phyloP scores from a whole-genome alignment of 2,329 filamentous ascomycete genomes.

The Xylaria sp. region DNA sequence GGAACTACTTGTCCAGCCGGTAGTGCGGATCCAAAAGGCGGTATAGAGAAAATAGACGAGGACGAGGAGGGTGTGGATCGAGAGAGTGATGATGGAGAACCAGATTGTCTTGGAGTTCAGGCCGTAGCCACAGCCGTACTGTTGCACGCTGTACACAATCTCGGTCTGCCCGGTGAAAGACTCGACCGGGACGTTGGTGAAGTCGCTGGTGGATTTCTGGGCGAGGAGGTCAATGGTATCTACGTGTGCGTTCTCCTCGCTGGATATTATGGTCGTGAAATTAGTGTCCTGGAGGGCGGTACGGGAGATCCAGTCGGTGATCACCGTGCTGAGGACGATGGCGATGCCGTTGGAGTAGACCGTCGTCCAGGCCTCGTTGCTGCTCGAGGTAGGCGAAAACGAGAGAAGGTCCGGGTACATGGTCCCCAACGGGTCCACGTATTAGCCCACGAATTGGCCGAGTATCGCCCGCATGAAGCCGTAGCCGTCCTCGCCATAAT shows the following conservation, averaged over 20 bases:
- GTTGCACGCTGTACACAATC: not conserved
- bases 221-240: not conserved
- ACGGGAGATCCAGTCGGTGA: constrained; percentile 21
- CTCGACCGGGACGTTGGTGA: not conserved
- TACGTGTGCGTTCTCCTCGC: not conserved
- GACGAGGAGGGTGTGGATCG: constrained; percentile 16
- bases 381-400: too few species aligned
- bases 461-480: too few species aligned
- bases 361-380: too few species aligned
- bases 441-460: not conserved
- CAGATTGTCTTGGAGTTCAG: not conserved
- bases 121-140: constrained; percentile 23
- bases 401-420: too few species aligned
- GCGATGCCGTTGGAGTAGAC: constrained; percentile 15
- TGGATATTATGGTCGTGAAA: constrained; percentile 7
- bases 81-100: constrained; percentile 19
- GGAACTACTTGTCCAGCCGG: constrained; percentile 18
- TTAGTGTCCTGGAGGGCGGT: not conserved
- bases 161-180: not conserved
- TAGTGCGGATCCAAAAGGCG: constrained; percentile 2
- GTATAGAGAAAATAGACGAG: constrained; percentile 9
- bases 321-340: constrained; percentile 4
- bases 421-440: too few species aligned
- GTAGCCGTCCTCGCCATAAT: too few species aligned
- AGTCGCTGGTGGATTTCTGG: not conserved